Evolutionary conservation across 352 stramenopile genomes (phyloP).

Genomic region (Phytophthora chlamydospora): DNA sequence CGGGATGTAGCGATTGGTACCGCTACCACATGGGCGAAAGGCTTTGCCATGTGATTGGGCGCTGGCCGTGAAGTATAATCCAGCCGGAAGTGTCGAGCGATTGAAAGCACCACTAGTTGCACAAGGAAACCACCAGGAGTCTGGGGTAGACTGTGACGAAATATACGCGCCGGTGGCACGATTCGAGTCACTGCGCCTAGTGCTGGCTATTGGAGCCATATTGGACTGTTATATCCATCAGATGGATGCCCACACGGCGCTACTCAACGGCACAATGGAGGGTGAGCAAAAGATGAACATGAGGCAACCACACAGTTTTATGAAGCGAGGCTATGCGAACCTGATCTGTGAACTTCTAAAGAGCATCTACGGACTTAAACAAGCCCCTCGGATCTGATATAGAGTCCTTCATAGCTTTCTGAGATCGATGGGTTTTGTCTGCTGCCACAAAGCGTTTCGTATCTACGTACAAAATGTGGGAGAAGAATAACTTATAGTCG

Average conservation of each 20-base stretch:
- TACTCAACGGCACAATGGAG: slow-evolving; percentile 21
- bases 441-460: slow-evolving; percentile 37
- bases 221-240: slow-evolving; percentile 22
- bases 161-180: slow-evolving; percentile 17
- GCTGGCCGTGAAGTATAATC: slow-evolving; percentile 19
- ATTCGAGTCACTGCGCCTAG: slow-evolving; percentile 14
- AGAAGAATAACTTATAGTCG: slow-evolving; percentile 33
- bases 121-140: slow-evolving; percentile 22
- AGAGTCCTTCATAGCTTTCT: slow-evolving; percentile 28
- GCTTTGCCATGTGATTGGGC: slow-evolving; percentile 16
- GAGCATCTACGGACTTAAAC: slow-evolving; percentile 14
- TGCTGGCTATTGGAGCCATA: slow-evolving; percentile 18
- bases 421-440: slow-evolving; percentile 20
- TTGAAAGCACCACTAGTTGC: slow-evolving; percentile 19
- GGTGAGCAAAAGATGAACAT: slow-evolving; percentile 24
- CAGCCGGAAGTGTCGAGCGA: slow-evolving; percentile 14
- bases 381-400: slow-evolving; percentile 29
- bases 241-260: slow-evolving; percentile 20
- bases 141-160: slow-evolving; percentile 14
- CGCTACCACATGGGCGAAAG: slow-evolving; percentile 3
- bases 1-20: slow-evolving; percentile 1
- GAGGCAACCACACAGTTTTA: slow-evolving; percentile 14
- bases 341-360: slow-evolving; percentile 26
- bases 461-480: slow-evolving; percentile 38
- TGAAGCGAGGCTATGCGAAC: slow-evolving; percentile 17